Evolutionary conservation across 371 early-diverging fungal species (phyloP).

Genomic region (Mortierella sp.): DNA sequence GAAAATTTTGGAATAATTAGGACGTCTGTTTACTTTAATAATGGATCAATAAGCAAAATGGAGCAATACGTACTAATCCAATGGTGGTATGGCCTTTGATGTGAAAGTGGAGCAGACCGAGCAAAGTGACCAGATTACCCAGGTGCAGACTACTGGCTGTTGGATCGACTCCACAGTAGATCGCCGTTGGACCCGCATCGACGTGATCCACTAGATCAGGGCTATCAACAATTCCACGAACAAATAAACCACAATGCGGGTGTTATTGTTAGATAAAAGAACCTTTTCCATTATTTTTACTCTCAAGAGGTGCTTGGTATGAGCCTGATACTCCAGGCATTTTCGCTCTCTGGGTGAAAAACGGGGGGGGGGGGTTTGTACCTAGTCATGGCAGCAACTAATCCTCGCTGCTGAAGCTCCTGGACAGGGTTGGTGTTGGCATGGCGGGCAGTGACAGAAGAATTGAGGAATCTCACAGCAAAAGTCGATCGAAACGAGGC

Average conservation of each 20-base stretch:
- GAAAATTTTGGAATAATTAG: not conserved
- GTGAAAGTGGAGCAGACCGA: slow-evolving; percentile 89
- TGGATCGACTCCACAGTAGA: slow-evolving; percentile 97
- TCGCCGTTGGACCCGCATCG: slow-evolving; percentile 63
- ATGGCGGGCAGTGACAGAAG: slow-evolving; percentile 20
- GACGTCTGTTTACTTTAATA: not conserved
- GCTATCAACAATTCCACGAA: slow-evolving; percentile 39
- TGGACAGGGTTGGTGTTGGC: slow-evolving; percentile 45
- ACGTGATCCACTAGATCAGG: slow-evolving; percentile 65
- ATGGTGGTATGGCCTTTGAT: slow-evolving; percentile 88
- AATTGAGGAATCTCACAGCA: slow-evolving; percentile 23
- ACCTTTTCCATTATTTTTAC: not conserved
- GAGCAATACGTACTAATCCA: slow-evolving; percentile 73
- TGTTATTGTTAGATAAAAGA: not conserved
- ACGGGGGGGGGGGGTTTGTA: slow-evolving; percentile 8
- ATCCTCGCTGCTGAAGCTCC: slow-evolving; percentile 51
- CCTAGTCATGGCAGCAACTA: slow-evolving; percentile 56
- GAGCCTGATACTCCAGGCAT: not conserved
- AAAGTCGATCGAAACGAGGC: not conserved
- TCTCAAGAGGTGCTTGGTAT: not conserved
- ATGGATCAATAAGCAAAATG: not conserved
- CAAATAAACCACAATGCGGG: not conserved
- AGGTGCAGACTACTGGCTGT: slow-evolving; percentile 93
- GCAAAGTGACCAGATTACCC: slow-evolving; percentile 91
- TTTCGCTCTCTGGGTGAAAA: not conserved